A percentile compares a stretch with the other conserved stretches of the same genome.
Evolutionary conservation across 2,329 filamentous ascomycete genomes (phyloP).

Genomic region (Ceratocystiopsis sp.): DNA sequence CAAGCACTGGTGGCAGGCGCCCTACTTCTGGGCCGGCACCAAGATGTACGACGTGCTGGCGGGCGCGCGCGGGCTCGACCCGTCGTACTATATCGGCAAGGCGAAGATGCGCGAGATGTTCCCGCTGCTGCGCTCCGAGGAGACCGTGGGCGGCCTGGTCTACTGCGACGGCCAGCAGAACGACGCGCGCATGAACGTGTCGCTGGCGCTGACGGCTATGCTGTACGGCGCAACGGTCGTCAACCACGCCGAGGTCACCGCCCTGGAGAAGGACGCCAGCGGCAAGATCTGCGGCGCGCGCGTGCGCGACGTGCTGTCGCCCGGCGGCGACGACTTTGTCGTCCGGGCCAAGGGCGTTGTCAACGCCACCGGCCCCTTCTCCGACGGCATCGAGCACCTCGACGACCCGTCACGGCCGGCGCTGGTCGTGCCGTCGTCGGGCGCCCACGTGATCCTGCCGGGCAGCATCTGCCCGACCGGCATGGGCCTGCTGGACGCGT

Average conservation of each 20-base stretch:
- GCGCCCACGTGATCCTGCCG: conserved; percentile 69
- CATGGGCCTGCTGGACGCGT: conserved; percentile 70
- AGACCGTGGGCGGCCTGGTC: conserved; percentile 57
- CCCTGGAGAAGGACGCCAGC: conserved; percentile 39
- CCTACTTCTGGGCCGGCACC: conserved; percentile 53
- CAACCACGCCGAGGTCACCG: conserved; percentile 59
- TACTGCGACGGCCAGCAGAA: conserved; percentile 84
- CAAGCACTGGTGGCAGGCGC: conserved; percentile 69
- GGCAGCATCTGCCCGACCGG: conserved; percentile 62
- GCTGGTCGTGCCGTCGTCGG: conserved; percentile 65
- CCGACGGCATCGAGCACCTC: conserved; percentile 64
- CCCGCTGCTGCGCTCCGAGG: conserved; percentile 55
- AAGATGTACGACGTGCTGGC: conserved; percentile 72
- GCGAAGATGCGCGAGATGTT: conserved; percentile 63
- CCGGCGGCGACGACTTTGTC: conserved; percentile 40
- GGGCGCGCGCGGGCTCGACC: conserved; percentile 67
- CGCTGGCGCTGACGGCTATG: conserved; percentile 62
- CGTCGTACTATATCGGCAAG: conserved; percentile 65
- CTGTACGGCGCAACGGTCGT: conserved; percentile 66
- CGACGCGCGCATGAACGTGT: conserved; percentile 76
- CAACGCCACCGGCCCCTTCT: conserved; percentile 72
- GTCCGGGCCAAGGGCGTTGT: conserved; percentile 66
- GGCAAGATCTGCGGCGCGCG: conserved; percentile 54
- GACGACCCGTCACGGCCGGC: conserved; percentile 52
- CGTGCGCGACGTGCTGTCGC: conserved; percentile 44